phyloP scores from a whole-genome alignment of 2,329 filamentous ascomycete genomes.

The Penicillium digitatum region DNA sequence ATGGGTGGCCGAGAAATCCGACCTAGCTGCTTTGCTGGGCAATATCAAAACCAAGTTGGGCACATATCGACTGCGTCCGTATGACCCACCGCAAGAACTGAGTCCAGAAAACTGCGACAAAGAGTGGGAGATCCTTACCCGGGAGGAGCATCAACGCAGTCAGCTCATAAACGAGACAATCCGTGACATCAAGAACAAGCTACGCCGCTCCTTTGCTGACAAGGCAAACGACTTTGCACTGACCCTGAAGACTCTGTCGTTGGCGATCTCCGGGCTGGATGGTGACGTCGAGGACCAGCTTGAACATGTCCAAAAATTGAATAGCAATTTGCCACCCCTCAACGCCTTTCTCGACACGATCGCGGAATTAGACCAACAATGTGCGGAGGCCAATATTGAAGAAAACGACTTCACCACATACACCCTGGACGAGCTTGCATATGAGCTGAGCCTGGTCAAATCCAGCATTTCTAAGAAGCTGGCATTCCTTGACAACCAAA shows the following conservation, averaged over 20 bases:
- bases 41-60: slow-evolving; percentile 99
- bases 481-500: slow-evolving; percentile 94
- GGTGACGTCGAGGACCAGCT: slow-evolving; percentile 95
- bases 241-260: slow-evolving; percentile 87
- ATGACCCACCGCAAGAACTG: slow-evolving; percentile 81
- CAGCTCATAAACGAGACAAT: slow-evolving; percentile 98
- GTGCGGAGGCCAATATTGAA: slow-evolving; percentile 94
- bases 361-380: slow-evolving; percentile 78
- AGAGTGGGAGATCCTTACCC: slow-evolving; percentile 75
- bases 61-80: slow-evolving; percentile 86
- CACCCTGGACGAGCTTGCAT: slow-evolving; percentile 91
- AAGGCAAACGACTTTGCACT: slow-evolving; percentile 98
- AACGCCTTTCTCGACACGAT: slow-evolving; percentile 89
- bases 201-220: slow-evolving; percentile 89
- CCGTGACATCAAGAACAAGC: slow-evolving; percentile 93
- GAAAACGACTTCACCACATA: slow-evolving; percentile 99
- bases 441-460: slow-evolving; percentile 88
- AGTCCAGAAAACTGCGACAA: slow-evolving; percentile 75
- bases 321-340: slow-evolving; percentile 80
- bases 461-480: slow-evolving; percentile 94
- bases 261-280: slow-evolving; percentile 94
- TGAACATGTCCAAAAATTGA: slow-evolving; percentile 77
- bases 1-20: slow-evolving; percentile 97
- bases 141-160: slow-evolving; percentile 80
- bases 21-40: slow-evolving; percentile 83